These are phyloP conservation scores for Albatrellus ellisii DNA, from an alignment of 768 basidiomycete genomes.

Conservation along the genomic window DNA sequence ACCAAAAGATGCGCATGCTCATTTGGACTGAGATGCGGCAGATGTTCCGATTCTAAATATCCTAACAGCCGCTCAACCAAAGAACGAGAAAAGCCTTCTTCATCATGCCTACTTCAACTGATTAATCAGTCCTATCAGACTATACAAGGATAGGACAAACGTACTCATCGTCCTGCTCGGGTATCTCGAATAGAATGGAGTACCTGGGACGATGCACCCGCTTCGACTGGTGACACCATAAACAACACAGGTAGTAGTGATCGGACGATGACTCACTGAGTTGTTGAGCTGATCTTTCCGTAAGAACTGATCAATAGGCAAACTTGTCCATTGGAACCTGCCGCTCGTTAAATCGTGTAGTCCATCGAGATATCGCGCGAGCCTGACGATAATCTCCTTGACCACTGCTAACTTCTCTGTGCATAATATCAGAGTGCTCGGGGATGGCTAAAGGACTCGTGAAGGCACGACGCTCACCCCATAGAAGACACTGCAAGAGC, in stretches of 20 bases:
- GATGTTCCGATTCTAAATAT: slow-evolving; percentile 43
- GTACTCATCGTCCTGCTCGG: slow-evolving; percentile 33
- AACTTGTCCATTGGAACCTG: slow-evolving; percentile 27
- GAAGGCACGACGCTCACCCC: slow-evolving; percentile 44
- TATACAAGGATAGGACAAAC: slow-evolving; percentile 10
- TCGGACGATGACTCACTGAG: slow-evolving; percentile 4
- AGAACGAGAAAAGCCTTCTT: slow-evolving; percentile 45
- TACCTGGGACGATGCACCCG: slow-evolving; percentile 26
- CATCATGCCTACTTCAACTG: slow-evolving; percentile 24
- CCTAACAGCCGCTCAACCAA: slow-evolving; percentile 50
- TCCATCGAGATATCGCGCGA: slow-evolving; percentile 35
- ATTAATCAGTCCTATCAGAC: background rate
- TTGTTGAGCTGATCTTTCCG: slow-evolving; percentile 22
- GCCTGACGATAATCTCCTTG: slow-evolving; percentile 62
- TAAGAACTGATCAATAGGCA: slow-evolving; percentile 48
- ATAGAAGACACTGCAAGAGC: slow-evolving; percentile 81
- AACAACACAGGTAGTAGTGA: background rate
- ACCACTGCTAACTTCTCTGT: slow-evolving; percentile 78
- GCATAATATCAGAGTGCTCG: background rate
- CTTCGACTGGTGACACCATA: background rate
- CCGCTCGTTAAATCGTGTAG: slow-evolving; percentile 14
- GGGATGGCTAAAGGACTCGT: no score
- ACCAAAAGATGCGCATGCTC: slow-evolving; percentile 79
- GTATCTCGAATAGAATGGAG: slow-evolving; percentile 38
- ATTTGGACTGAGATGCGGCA: slow-evolving; percentile 61